Conservation (phyloP, 169 alveolate genomes). For the Plasmodium sp. region DNA sequence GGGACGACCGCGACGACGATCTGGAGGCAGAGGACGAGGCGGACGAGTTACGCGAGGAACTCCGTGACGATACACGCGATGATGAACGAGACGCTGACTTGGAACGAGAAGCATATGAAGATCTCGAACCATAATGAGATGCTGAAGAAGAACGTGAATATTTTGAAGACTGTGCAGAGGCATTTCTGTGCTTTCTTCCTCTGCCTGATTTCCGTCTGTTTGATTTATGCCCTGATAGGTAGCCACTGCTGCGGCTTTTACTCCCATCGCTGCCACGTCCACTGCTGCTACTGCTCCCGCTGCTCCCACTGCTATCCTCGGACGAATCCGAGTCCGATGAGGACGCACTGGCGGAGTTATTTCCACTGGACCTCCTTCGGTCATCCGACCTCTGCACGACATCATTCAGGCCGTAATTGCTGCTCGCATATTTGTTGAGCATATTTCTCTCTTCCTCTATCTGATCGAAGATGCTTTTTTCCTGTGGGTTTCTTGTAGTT, state of each 20-base stretch:
- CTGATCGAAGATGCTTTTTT: constrained; percentile 29
- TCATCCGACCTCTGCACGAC: neutral
- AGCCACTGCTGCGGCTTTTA: neutral
- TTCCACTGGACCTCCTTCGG: neutral
- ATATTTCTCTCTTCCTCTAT: constrained; percentile 50
- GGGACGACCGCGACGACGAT: neutral
- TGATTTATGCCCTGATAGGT: neutral
- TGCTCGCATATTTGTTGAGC: constrained; percentile 15
- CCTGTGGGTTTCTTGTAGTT: constrained; percentile 2
- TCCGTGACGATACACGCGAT: neutral
- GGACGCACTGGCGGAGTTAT: neutral
- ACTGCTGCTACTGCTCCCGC: neutral
- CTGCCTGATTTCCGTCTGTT: neutral
- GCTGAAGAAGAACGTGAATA: constrained; percentile 14
- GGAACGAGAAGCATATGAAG: constrained; percentile 9
- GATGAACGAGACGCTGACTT: neutral
- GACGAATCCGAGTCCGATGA: neutral
- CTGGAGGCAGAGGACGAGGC: constrained; percentile 25
- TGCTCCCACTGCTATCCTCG: neutral
- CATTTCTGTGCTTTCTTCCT: neutral
- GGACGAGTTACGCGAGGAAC: neutral
- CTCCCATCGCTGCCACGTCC: neutral
- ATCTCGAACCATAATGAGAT: neutral
- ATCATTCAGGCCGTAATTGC: constrained; percentile 5
- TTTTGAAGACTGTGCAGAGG: constrained; percentile 6